These are phyloP conservation scores for Rhizopogon rudus DNA, from an alignment of 768 basidiomycete genomes.

Conservation along the genomic window DNA sequence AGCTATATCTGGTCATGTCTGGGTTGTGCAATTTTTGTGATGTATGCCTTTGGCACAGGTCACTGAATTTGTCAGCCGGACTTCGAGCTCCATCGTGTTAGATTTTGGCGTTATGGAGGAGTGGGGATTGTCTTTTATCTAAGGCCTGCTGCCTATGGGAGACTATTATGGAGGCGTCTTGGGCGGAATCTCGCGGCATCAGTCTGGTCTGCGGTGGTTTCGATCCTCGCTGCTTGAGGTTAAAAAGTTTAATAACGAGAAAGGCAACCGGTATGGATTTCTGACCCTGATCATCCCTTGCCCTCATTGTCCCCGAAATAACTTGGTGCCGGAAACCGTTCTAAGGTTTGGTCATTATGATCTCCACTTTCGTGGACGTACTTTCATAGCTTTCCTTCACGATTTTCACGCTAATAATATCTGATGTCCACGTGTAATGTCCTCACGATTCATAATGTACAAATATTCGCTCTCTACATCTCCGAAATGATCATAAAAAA, in stretches of 20 bases:
- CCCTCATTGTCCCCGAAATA: slow-evolving; percentile 16
- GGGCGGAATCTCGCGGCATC: slow-evolving; percentile 39
- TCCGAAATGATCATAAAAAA: neutral
- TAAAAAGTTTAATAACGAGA: slow-evolving; percentile 19
- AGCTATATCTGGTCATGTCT: too few relatives aligned
- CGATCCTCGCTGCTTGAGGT: slow-evolving; percentile 32
- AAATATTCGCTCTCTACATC: neutral
- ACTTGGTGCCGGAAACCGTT: slow-evolving; percentile 9
- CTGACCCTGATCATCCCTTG: slow-evolving; percentile 9
- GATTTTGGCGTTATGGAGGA: too few relatives aligned
- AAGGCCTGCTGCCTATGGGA: too few relatives aligned
- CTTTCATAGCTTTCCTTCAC: neutral
- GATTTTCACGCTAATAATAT: neutral
- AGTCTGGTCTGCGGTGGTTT: slow-evolving; percentile 30
- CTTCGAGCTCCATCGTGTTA: neutral
- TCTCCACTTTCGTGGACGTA: neutral
- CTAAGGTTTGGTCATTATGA: slow-evolving; percentile 4
- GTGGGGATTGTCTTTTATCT: too few relatives aligned
- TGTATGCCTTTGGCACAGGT: slow-evolving; percentile 33
- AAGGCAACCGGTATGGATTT: slow-evolving; percentile 8
- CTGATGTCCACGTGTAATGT: neutral
- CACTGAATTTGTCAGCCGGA: slow-evolving; percentile 21
- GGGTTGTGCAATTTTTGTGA: too few relatives aligned
- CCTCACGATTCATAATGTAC: neutral
- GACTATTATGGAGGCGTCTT: slow-evolving; percentile 22